Evolutionary conservation across 2,329 filamentous ascomycete species (phyloP).

Genomic region (Monascus ruber): DNA sequence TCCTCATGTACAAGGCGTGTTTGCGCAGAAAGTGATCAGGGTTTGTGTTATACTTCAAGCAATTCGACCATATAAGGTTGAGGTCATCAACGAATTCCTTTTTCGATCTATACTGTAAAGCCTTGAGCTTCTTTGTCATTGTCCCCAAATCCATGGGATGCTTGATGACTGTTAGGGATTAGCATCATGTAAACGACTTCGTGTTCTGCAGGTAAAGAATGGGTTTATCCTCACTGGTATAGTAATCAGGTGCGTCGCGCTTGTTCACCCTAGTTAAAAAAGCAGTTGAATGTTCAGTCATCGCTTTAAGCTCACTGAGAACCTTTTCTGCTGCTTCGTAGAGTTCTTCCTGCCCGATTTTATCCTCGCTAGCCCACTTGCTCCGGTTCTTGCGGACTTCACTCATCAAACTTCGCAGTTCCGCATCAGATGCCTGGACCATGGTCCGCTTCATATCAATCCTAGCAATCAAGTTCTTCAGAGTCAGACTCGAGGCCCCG

Average conservation of each 20-base stretch:
- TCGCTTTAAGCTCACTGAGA: conserved; percentile 88
- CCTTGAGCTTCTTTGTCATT: conserved; percentile 96
- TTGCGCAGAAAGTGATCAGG: conserved; percentile 76
- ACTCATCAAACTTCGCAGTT: conserved; percentile 84
- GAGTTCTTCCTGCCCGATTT: conserved; percentile 91
- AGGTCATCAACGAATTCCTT: conserved; percentile 88
- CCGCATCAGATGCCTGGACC: conserved; percentile 84
- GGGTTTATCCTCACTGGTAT: conserved; percentile 53
- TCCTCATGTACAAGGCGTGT: conserved; percentile 92
- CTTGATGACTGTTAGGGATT: conserved; percentile 61
- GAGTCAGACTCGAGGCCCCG: conserved; percentile 84
- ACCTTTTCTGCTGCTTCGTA: conserved; percentile 97
- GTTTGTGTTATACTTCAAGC: conserved; percentile 87
- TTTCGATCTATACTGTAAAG: conserved; percentile 71
- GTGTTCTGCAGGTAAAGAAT: no score
- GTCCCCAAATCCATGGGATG: conserved; percentile 94
- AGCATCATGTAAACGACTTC: conserved; percentile 5
- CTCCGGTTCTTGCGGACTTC: conserved; percentile 96
- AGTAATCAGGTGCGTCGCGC: conserved; percentile 91
- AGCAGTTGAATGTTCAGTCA: conserved; percentile 93
- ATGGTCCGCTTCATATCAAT: conserved; percentile 88
- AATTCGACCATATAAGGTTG: conserved; percentile 94
- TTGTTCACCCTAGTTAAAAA: conserved; percentile 94
- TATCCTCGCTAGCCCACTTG: conserved; percentile 98
- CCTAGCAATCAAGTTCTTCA: conserved; percentile 92